Percentiles rank a stretch among this genome's conserved stretches.
Evolutionary conservation across 441 rosid genomes (phyloP).

Genomic region (California macrophylla): DNA sequence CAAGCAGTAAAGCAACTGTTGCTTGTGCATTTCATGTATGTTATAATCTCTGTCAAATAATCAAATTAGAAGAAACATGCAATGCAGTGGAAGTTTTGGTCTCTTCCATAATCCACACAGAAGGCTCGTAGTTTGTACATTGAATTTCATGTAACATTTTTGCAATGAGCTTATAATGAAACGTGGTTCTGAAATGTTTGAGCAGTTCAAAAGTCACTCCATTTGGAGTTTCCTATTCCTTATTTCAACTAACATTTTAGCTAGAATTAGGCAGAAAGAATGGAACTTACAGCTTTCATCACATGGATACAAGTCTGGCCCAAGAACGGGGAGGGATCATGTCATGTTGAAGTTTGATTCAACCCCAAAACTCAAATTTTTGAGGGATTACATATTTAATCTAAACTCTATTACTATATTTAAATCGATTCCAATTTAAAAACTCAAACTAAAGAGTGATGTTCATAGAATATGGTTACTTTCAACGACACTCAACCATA

Average conservation of each 20-base stretch:
- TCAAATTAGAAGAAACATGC: conserved; percentile 1
- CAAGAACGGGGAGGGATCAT: no score
- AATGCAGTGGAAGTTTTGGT: neutral
- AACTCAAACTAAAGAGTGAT: no score
- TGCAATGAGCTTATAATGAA: neutral
- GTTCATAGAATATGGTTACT: no score
- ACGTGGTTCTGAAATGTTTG: neutral
- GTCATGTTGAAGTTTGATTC: no score
- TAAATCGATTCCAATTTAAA: no score
- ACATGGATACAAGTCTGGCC: no score
- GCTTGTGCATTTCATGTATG: conserved; percentile 10
- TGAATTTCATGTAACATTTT: neutral
- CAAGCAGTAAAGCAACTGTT: conserved; percentile 8
- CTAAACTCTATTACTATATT: no score
- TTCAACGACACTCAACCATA: neutral
- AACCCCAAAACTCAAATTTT: no score
- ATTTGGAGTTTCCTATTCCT: neutral
- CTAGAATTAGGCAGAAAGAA: neutral
- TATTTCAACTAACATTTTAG: neutral
- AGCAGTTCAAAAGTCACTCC: neutral
- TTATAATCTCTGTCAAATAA: neutral
- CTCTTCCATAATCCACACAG: neutral
- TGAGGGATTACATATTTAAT: no score
- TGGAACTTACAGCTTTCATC: neutral
- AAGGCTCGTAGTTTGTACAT: neutral